A percentile compares a stretch with the other conserved stretches of the same genome.
These are phyloP conservation scores for Cystobasidium ongulense DNA, from an alignment of 768 basidiomycete genomes.

Conservation along the genomic window DNA sequence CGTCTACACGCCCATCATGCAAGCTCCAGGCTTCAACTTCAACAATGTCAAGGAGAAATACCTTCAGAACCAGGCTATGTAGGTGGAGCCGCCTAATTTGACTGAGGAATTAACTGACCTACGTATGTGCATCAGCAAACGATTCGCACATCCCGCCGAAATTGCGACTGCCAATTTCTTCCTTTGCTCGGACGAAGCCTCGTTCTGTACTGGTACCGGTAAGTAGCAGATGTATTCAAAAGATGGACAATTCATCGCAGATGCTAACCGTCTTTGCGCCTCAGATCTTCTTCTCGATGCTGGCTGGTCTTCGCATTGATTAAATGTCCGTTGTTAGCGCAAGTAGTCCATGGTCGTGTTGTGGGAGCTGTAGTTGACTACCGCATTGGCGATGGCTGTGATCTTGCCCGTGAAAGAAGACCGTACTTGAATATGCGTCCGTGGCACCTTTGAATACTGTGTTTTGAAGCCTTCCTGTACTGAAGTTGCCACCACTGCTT, in stretches of 20 bases:
- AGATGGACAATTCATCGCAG: background rate
- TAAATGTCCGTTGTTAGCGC: no score
- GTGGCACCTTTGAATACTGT: no score
- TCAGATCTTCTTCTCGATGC: background rate
- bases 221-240: background rate
- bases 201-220: conserved; percentile 6
- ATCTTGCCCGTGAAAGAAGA: no score
- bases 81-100: background rate
- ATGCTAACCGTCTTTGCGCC: background rate
- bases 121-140: background rate
- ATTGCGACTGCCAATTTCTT: background rate
- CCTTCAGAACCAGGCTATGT: background rate
- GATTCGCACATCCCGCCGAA: conserved; percentile 1
- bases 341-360: background rate
- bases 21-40: background rate
- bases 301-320: background rate
- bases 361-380: no score
- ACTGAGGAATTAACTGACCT: background rate
- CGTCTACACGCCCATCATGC: background rate
- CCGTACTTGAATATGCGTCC: no score
- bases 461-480: no score
- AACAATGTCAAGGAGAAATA: background rate
- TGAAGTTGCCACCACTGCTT: no score
- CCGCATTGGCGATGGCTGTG: no score
- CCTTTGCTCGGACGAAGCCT: conserved; percentile 4